A percentile compares a stretch with the other conserved stretches of the same genome.
These are phyloP conservation scores for Taphrina flavorubra DNA, from an alignment of 1,139 yeast species.

Conservation along the genomic window DNA sequence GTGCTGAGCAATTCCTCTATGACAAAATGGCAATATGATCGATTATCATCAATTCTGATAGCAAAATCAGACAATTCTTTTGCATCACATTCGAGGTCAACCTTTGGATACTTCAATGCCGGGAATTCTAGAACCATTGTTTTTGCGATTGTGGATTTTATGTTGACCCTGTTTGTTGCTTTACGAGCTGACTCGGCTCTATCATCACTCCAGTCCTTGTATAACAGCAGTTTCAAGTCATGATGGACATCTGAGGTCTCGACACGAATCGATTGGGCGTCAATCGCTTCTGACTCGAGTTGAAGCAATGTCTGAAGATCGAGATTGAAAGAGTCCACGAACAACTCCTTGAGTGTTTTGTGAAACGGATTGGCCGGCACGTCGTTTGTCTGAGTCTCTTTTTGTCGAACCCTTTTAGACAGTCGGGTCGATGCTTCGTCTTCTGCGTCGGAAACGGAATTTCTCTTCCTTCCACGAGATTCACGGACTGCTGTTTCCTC, in stretches of 20 bases:
- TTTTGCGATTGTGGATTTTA: conserved; percentile 6
- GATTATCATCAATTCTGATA: conserved; percentile 6
- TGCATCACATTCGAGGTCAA: conserved; percentile 7
- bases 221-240: conserved; percentile 23
- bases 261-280: background rate
- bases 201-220: conserved; percentile 31
- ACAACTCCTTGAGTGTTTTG: conserved; percentile 15
- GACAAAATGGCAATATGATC: conserved; percentile 3
- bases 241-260: background rate
- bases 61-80: background rate
- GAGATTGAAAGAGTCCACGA: background rate
- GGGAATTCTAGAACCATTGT: conserved; percentile 30
- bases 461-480: background rate
- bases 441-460: background rate
- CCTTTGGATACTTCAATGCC: conserved; percentile 10
- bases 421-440: conserved; percentile 13
- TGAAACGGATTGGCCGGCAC: conserved; percentile 14
- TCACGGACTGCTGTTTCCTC: no score
- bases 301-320: conserved; percentile 6
- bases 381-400: background rate
- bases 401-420: conserved; percentile 14
- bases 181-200: conserved; percentile 2
- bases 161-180: background rate
- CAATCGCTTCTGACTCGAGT: background rate
- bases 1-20: conserved; percentile 2